Evolutionary conservation across 306 rosid species (phyloP).

Genomic region (Cyclanthera cordifolia): DNA sequence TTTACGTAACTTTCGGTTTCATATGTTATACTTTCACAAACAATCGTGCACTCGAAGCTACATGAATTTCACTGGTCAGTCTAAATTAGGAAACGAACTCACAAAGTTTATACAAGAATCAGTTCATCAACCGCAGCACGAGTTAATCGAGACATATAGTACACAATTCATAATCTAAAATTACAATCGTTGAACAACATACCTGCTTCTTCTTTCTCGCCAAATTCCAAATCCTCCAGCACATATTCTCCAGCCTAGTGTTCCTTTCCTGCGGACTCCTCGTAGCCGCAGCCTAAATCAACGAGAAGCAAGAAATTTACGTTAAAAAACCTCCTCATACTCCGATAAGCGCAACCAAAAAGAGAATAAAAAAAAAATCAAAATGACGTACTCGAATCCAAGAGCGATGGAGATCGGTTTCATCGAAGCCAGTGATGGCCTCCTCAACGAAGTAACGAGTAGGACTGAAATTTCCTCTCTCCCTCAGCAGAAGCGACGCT

Average conservation of each 20-base stretch:
- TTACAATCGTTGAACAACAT: neutral
- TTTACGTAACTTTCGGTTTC: neutral
- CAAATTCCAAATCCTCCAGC: slow-evolving; percentile 62
- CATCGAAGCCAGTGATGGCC: slow-evolving; percentile 51
- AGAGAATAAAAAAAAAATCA: neutral
- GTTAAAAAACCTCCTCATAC: neutral
- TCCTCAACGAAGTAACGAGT: slow-evolving; percentile 57
- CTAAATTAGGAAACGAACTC: neutral
- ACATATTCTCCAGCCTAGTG: slow-evolving; percentile 55
- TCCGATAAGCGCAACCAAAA: neutral
- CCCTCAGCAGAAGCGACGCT: slow-evolving; percentile 37
- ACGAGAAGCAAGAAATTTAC: neutral
- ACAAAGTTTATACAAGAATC: neutral
- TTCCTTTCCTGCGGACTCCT: slow-evolving; percentile 53
- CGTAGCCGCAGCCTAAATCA: slow-evolving; percentile 46
- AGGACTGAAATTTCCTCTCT: slow-evolving; percentile 46
- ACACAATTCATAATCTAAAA: neutral
- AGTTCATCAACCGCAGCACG: neutral
- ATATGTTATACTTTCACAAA: neutral
- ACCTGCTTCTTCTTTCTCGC: slow-evolving; percentile 63
- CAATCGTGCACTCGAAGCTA: neutral
- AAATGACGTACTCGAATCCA: slow-evolving; percentile 34
- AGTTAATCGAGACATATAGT: neutral
- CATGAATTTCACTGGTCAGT: neutral
- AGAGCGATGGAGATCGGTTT: slow-evolving; percentile 53